Evolutionary conservation across 1,139 yeast genomes (phyloP).

Genomic region (Torulaspora pretoriensis): DNA sequence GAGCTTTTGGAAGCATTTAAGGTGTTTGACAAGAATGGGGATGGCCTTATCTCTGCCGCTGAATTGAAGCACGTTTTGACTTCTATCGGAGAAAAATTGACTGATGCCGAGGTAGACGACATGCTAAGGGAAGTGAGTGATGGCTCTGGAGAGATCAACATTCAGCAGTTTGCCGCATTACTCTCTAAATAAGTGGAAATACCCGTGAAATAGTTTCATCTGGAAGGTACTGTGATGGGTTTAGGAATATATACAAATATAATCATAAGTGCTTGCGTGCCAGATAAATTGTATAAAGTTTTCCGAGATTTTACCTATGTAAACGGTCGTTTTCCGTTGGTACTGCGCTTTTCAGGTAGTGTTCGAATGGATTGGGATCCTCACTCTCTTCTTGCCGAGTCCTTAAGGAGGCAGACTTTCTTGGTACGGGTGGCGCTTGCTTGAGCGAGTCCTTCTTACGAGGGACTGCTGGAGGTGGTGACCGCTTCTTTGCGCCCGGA

Average conservation of each 20-base stretch:
- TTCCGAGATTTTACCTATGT: slow-evolving; percentile 17
- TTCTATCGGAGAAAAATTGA: slow-evolving; percentile 91
- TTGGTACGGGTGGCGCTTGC: slow-evolving; percentile 27
- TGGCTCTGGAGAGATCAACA: slow-evolving; percentile 94
- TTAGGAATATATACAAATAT: not conserved
- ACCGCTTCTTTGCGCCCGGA: slow-evolving; percentile 15
- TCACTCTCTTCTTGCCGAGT: slow-evolving; percentile 5
- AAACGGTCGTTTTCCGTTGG: slow-evolving; percentile 37
- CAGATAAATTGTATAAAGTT: slow-evolving; percentile 4
- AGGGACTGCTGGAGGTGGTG: slow-evolving; percentile 29
- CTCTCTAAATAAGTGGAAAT: slow-evolving; percentile 42
- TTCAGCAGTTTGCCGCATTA: slow-evolving; percentile 87
- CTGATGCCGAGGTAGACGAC: slow-evolving; percentile 94
- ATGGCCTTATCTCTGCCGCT: slow-evolving; percentile 93
- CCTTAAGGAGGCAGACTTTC: slow-evolving; percentile 15
- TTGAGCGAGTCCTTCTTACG: slow-evolving; percentile 13
- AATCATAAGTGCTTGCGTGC: not conserved
- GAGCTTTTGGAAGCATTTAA: slow-evolving; percentile 97
- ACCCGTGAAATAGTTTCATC: not conserved
- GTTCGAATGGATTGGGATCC: slow-evolving; percentile 36
- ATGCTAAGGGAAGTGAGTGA: slow-evolving; percentile 96
- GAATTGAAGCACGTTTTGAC: slow-evolving; percentile 95
- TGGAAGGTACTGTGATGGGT: not conserved
- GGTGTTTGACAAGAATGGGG: slow-evolving; percentile 85
- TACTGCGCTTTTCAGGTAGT: slow-evolving; percentile 39